Percentiles rank a stretch among this genome's conserved stretches.
Conservation (phyloP, 139 green algal species). For the Picochlorum sp. region DNA sequence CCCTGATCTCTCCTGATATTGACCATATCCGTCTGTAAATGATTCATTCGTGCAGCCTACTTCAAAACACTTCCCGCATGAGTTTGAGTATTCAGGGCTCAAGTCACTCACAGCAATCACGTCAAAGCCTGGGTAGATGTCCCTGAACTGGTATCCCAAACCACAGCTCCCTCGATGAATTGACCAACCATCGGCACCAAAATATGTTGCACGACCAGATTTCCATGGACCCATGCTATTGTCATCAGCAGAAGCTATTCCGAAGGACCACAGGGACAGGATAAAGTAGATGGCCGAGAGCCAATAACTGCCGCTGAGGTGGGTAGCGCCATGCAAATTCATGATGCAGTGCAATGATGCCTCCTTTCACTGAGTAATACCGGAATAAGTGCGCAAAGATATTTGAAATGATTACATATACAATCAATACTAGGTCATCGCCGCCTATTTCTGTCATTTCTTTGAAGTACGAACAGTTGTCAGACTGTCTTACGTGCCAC, state of each 20-base stretch:
- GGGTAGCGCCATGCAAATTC: too few relatives aligned
- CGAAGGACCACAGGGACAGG: not conserved
- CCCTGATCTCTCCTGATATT: not conserved
- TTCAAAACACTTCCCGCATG: slow-evolving; percentile 22
- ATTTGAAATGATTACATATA: too few relatives aligned
- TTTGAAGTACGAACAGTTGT: too few relatives aligned
- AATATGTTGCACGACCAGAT: slow-evolving; percentile 4
- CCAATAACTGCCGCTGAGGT: too few relatives aligned
- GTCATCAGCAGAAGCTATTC: not conserved
- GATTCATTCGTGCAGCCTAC: slow-evolving; percentile 10
- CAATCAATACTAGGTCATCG: too few relatives aligned
- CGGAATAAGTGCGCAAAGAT: too few relatives aligned
- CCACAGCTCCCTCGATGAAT: slow-evolving; percentile 7
- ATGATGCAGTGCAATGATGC: too few relatives aligned
- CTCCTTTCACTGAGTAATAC: too few relatives aligned
- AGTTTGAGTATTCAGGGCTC: not conserved
- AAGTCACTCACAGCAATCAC: not conserved
- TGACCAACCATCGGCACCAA: slow-evolving; percentile 5
- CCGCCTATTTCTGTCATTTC: too few relatives aligned
- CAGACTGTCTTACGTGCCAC: too few relatives aligned
- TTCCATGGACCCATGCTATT: not conserved
- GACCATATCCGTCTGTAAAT: slow-evolving; percentile 26
- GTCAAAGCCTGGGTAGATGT: slow-evolving; percentile 13
- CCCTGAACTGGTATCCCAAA: not conserved
- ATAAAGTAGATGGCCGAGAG: not conserved